Evolutionary conservation across 345 rosid genomes (phyloP), one percentile per base, ranked within the genome.

Genomic region (Dovyalis caffra): DNA sequence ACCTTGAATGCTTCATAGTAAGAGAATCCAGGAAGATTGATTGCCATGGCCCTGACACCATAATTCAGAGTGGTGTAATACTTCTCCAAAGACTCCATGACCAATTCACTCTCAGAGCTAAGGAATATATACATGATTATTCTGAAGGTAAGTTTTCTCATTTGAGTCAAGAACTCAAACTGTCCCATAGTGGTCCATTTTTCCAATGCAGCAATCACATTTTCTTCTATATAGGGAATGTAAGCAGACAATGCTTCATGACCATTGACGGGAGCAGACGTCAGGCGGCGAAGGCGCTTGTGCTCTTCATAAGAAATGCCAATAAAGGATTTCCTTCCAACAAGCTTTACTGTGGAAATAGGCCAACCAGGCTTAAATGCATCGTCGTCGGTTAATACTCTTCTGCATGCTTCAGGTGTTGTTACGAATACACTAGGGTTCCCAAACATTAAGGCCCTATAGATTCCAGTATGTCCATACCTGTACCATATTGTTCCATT

Each of bases 361-460:
- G 98, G 98, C 97, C 98, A 94, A 1, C 98, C 97, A 1, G 96
- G 88, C 74, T 83, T 76, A 75, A 94, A 92, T 47, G 87, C 85
- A 32, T 87, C 93, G 63, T 94, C 98, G 76, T 92, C 89, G 0
- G 75, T 87, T 68, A 94, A 45, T 3, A 90, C 97, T 82, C 80
- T 79, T 64, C 79, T 80, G 80, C 91, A 86, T 6, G 91, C 74
- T 74, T 92, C 98, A 3, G 93, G 90, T 25, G 76, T 72, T 8
- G 98, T 92, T 15, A 94, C 98, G 16, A 94, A 73, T 37, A 92
- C 85, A 64, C 98, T 85, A 3, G 95, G 98, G 68, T 64, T 85
- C 71, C 97, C 98, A 72, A 92, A 94, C 97, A 94, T 87, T 80
- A 89, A 89, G 16, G 83, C 90, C 78, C 88, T 94, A 85, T 94